Conservation (phyloP, 2,329 filamentous ascomycete species). For the Ophiostoma perfectum region DNA sequence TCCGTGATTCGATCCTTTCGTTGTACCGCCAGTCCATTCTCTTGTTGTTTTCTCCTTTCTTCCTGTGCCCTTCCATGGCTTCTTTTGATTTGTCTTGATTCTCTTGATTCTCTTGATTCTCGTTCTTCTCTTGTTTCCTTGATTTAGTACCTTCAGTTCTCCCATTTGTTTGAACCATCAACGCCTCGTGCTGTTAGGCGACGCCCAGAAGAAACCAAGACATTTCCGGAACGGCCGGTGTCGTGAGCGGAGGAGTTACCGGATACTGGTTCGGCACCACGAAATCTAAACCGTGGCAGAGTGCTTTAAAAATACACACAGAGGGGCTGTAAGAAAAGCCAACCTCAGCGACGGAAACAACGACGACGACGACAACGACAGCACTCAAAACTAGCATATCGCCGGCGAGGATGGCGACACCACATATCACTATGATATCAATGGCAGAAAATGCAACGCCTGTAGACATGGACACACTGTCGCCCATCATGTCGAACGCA, state of each 20-base stretch:
- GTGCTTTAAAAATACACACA: background rate
- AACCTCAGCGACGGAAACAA: background rate
- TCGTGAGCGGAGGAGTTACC: background rate
- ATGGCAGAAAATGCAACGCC: too few relatives aligned
- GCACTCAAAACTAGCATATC: too few relatives aligned
- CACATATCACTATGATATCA: too few relatives aligned
- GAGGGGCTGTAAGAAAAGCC: background rate
- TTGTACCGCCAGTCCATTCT: background rate
- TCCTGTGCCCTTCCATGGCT: background rate
- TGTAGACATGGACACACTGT: background rate
- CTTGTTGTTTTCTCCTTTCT: slow-evolving; percentile 1
- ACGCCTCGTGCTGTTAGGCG: too few relatives aligned
- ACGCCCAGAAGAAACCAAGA: background rate
- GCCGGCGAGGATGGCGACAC: too few relatives aligned
- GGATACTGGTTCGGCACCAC: background rate
- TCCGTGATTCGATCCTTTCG: background rate
- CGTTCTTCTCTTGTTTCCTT: background rate
- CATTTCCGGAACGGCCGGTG: slow-evolving; percentile 3
- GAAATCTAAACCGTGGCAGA: too few relatives aligned
- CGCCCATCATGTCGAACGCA: background rate
- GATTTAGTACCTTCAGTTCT: too few relatives aligned
- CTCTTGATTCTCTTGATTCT: background rate
- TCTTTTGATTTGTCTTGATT: background rate
- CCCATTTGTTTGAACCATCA: too few relatives aligned
- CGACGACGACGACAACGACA: background rate